Evolutionary conservation across 192 early-diverging fungal genomes (phyloP).

Genomic region (Spinellus fusiger): DNA sequence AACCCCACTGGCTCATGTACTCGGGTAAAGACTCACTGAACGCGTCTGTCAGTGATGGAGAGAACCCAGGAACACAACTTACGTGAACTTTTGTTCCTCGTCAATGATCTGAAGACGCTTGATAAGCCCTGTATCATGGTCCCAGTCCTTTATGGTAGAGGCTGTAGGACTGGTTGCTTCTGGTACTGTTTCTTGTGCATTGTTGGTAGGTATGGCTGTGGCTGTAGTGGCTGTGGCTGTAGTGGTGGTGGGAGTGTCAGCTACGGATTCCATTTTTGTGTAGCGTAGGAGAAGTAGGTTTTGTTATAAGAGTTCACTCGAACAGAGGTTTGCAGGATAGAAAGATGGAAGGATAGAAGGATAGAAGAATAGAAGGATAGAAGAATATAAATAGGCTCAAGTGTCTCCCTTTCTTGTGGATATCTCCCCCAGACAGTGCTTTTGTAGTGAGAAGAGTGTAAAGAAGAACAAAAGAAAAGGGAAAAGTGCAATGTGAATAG

Average conservation of each 20-base stretch:
- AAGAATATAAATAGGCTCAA: too few species aligned
- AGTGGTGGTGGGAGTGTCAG: too few species aligned
- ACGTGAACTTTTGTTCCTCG: constrained; percentile 81
- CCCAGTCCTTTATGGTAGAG: constrained; percentile 12
- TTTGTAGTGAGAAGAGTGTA: not conserved
- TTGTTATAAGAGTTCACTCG: too few species aligned
- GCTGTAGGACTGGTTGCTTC: not conserved
- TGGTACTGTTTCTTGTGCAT: not conserved
- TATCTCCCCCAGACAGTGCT: not conserved
- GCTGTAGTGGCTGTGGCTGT: not conserved
- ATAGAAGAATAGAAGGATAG: too few species aligned
- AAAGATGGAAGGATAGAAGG: too few species aligned
- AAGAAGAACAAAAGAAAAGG: not conserved
- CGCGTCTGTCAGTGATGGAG: too few species aligned
- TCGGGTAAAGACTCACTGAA: constrained; percentile 57
- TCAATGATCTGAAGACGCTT: constrained; percentile 68
- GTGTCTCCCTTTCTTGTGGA: not conserved
- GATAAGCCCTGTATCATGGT: constrained; percentile 18
- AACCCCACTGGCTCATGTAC: constrained; percentile 83
- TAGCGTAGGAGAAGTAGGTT: too few species aligned
- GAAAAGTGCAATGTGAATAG: not conserved
- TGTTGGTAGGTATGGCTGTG: not conserved
- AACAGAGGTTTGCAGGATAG: too few species aligned
- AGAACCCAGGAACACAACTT: constrained; percentile 10
- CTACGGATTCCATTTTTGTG: too few species aligned